phyloP scores from a whole-genome alignment of 2,329 filamentous ascomycete species.

The Colletotrichum higginsianum region DNA sequence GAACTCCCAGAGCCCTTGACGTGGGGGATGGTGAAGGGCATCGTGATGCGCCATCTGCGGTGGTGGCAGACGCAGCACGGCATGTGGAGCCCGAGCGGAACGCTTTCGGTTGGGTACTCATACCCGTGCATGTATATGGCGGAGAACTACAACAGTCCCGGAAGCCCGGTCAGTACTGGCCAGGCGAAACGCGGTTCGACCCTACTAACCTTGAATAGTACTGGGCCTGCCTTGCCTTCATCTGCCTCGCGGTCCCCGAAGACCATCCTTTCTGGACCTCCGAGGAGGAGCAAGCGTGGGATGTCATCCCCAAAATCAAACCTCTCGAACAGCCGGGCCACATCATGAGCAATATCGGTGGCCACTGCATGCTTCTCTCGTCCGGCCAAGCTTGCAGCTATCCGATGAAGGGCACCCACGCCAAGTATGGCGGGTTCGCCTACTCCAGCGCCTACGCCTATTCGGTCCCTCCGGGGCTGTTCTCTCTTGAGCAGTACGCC shows the following conservation, averaged over 20 bases:
- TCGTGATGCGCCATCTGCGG: constrained; percentile 80
- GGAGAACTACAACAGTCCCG: constrained; percentile 88
- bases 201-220: constrained; percentile 63
- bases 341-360: constrained; percentile 79
- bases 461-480: constrained; percentile 82
- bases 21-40: constrained; percentile 85
- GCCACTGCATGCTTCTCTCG: constrained; percentile 81
- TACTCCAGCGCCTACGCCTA: constrained; percentile 85
- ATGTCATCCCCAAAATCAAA: constrained; percentile 71
- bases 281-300: constrained; percentile 72
- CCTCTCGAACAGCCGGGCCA: constrained; percentile 78
- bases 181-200: not conserved
- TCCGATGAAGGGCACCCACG: constrained; percentile 84
- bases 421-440: constrained; percentile 85
- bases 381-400: constrained; percentile 88
- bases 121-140: constrained; percentile 88
- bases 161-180: constrained; percentile 65
- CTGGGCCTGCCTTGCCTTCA: constrained; percentile 86
- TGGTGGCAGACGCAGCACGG: constrained; percentile 85
- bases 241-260: constrained; percentile 78
- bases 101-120: constrained; percentile 81
- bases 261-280: constrained; percentile 83
- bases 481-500: constrained; percentile 83
- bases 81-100: constrained; percentile 83
- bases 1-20: constrained; percentile 80